Base-by-base conservation (phyloP, 78 protist genomes). In the Dictyostelium intermedium region DNA sequence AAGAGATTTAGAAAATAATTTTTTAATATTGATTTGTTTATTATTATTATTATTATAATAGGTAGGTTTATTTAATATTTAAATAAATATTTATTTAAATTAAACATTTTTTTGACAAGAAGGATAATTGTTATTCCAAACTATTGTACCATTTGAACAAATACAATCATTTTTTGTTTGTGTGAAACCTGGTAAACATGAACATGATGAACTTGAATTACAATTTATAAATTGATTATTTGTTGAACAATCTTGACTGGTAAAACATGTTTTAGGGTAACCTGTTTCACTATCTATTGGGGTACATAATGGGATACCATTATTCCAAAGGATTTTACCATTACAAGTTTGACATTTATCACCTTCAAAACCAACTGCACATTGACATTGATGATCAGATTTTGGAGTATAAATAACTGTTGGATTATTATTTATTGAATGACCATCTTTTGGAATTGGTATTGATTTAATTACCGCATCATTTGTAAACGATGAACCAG, bases 361-460 rank as follows among this genome's bases (percentile, higher is more conserved):
- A 80, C 69, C 69, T 11, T 10, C 16, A 6, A 80, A 80, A 16
- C 84, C 84, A 47, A 47, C 72, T n/a, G 84, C 66, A 80, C 72
- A 47, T 80, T 80, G 84, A 16, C 84, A 50, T 80, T 41, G 61
- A 47, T 47, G 8, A 47, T 30, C 72, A 2, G 69, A 30, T n/a
- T 25, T 41, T 47, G 84, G 84, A 14, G 61, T 80, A 80, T 47
- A 80, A 14, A 80, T 41, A 27, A 39, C 3, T 34, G 13, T 72
- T 72, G 79, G 45, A 34, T 11, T 20, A 20, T 13, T 2, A n/a
- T 14, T 27, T 35, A 10, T 35, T 9, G 0, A 10, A 1, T 41
- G 2, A 77, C 39, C 4, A 10, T 13, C 14, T 13, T 13, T 18
- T 45, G 30, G 11, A 34, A 34, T 72, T 72, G 32, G 23, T 11